Percentiles rank a stretch among this genome's conserved stretches.
These are phyloP conservation scores for Cyclotella baltica DNA, from an alignment of 108 stramenopile species.

Conservation along the genomic window DNA sequence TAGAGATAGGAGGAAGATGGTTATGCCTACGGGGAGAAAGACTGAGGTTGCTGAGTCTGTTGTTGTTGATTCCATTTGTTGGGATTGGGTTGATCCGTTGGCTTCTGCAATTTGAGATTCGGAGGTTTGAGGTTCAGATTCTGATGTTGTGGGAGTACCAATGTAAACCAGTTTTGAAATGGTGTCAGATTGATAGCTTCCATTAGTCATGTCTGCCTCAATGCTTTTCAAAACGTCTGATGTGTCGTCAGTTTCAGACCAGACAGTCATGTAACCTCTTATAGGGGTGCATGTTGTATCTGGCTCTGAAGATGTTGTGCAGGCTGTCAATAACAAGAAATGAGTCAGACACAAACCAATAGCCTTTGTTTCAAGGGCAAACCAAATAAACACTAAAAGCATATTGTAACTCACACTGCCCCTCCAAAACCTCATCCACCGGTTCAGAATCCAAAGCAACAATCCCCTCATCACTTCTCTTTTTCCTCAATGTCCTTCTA, in stretches of 20 bases:
- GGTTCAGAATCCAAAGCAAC: conserved; percentile 18
- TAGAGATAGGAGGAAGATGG: background rate
- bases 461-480: background rate
- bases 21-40: background rate
- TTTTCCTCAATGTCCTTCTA: conserved; percentile 2
- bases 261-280: conserved; percentile 15
- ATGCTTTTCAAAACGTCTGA: background rate
- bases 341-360: background rate
- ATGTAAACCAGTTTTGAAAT: conserved; percentile 4
- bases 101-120: background rate
- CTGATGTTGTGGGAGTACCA: background rate
- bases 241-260: background rate
- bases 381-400: background rate
- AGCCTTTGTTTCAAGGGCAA: background rate
- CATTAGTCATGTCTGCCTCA: conserved; percentile 9
- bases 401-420: conserved; percentile 1
- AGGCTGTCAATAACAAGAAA: background rate
- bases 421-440: background rate
- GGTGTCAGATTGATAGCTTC: conserved; percentile 1
- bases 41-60: background rate
- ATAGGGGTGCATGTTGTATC: conserved; percentile 11
- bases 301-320: background rate
- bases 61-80: background rate
- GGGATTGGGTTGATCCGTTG: background rate
- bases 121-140: no score